Base-by-base conservation (phyloP, 495 filamentous ascomycete species). In the Penicillium angulare region DNA sequence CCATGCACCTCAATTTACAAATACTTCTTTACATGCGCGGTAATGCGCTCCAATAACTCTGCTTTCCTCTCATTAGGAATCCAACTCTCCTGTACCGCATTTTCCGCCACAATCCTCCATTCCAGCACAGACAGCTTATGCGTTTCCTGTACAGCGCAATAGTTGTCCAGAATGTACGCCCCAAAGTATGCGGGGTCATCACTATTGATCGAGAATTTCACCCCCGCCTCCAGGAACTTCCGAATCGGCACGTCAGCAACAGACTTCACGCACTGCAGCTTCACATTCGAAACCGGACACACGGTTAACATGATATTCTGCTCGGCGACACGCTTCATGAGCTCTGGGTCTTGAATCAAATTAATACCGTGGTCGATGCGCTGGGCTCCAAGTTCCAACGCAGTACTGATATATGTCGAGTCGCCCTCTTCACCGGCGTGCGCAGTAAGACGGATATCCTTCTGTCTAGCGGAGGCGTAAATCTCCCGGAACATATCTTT, bases 161-260 rank as follows among this genome's bases (percentile, higher is more conserved):
- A 90, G 54, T 89, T 89, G 59, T 87, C 84, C 50, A 86, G 67
- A 46, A 90, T 82, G 64, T 88, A 90, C 0, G 83, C 85, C 5
- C 86, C 86, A 74, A 91, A 91, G 64, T 91, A 92, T 8, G 86
- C 87, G 39, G 87, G 87, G 62, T 91, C 87, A 61, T 92, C 86
- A 59, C 84, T 86, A 54, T 88, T 88, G 48, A 88, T 80, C 8
- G 81, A 83, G 53, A 88, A 87, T 60, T 69, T 77, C 24, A 88
- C 82, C 0, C 84, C 85, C 3, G 70, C 72, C 60, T 86, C 81
- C 39, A 91, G 56, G 55, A 89, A 86, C 39, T 55, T 71, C 20
- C 85, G 71, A 27, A 90, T 75, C 0, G 88, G 87, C 9, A 88
- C 66, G 26, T 87, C 71, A 7, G 64, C 63, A 10, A 90, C 69